A percentile compares a stretch with the other conserved stretches of the same genome.
phyloP scores from a whole-genome alignment of 2,329 filamentous ascomycete species.

The Chaetothyriales sp. region DNA sequence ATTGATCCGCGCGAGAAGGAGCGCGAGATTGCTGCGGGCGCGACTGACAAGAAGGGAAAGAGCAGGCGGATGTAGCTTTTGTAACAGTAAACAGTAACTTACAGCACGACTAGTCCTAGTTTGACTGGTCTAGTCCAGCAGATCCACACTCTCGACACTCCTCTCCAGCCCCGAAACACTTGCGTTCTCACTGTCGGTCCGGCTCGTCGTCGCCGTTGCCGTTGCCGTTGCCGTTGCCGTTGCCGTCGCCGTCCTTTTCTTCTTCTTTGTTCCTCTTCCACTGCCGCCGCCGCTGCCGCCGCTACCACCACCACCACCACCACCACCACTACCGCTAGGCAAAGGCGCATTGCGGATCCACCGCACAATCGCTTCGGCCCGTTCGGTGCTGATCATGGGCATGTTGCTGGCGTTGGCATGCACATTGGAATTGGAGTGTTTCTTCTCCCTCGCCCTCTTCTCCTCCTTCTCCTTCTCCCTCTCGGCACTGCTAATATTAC shows the following conservation, averaged over 20 bases:
- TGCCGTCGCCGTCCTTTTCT: background rate
- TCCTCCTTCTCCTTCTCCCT: background rate
- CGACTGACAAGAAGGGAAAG: slow-evolving; percentile 20
- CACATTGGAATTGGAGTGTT: slow-evolving; percentile 27
- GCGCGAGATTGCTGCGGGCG: slow-evolving; percentile 48
- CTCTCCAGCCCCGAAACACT: slow-evolving; percentile 5
- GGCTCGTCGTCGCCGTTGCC: background rate
- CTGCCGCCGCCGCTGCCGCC: background rate
- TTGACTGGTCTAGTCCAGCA: slow-evolving; percentile 6
- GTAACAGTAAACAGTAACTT: no score
- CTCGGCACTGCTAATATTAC: background rate
- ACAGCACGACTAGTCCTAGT: background rate
- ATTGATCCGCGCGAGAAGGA: slow-evolving; percentile 84
- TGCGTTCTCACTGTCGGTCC: background rate
- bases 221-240: background rate
- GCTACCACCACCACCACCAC: slow-evolving; percentile 2
- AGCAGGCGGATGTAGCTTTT: slow-evolving; percentile 18
- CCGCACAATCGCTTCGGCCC: slow-evolving; percentile 52
- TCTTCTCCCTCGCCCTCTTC: slow-evolving; percentile 7
- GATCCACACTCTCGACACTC: slow-evolving; percentile 11
- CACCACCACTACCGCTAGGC: slow-evolving; percentile 5
- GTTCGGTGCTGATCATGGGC: slow-evolving; percentile 53
- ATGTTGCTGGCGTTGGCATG: slow-evolving; percentile 24
- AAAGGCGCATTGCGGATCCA: slow-evolving; percentile 53
- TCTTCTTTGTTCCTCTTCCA: background rate